Percentiles rank a stretch among this genome's conserved stretches.
phyloP scores from a whole-genome alignment of 805 yeast genomes.

The Candida peoriensis region DNA sequence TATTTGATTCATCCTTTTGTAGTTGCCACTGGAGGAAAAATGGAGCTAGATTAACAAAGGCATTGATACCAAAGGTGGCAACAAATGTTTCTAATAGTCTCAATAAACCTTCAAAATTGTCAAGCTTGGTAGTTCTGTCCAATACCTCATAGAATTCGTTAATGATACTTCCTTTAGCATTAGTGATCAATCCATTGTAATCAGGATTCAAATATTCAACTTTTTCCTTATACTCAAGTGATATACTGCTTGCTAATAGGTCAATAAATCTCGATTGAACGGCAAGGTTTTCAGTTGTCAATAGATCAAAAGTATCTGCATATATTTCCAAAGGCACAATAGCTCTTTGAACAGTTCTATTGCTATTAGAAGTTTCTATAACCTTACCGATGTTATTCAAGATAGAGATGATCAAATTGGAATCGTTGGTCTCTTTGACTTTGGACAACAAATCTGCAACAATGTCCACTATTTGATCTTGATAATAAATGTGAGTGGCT shows the following conservation, averaged over 20 bases:
- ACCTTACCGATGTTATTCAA: constrained; percentile 16
- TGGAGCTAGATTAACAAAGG: constrained; percentile 39
- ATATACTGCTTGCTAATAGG: constrained; percentile 12
- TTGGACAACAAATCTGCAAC: constrained; percentile 57
- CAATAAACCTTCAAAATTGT: constrained; percentile 6
- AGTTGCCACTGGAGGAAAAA: constrained; percentile 42
- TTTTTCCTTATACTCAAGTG: constrained; percentile 16
- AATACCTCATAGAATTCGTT: constrained; percentile 20
- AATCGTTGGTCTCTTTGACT: constrained; percentile 23
- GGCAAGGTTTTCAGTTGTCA: constrained; percentile 6
- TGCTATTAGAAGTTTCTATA: constrained; percentile 11
- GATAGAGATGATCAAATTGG: constrained; percentile 5
- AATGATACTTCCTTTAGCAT: constrained; percentile 15
- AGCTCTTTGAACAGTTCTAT: constrained; percentile 20
- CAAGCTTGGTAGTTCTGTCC: constrained; percentile 8
- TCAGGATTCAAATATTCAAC: constrained; percentile 12
- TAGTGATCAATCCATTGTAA: constrained; percentile 16
- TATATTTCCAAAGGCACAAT: constrained; percentile 22
- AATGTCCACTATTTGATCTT: constrained; percentile 82
- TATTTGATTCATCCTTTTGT: background rate
- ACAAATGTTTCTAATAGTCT: constrained; percentile 18
- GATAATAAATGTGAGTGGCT: constrained; percentile 75
- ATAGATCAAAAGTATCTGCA: constrained; percentile 16
- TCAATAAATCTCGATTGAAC: constrained; percentile 17
- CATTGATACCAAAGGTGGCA: constrained; percentile 40